phyloP scores from a whole-genome alignment of 2,329 filamentous ascomycete genomes.

The Plectosphaerella cucumerina region DNA sequence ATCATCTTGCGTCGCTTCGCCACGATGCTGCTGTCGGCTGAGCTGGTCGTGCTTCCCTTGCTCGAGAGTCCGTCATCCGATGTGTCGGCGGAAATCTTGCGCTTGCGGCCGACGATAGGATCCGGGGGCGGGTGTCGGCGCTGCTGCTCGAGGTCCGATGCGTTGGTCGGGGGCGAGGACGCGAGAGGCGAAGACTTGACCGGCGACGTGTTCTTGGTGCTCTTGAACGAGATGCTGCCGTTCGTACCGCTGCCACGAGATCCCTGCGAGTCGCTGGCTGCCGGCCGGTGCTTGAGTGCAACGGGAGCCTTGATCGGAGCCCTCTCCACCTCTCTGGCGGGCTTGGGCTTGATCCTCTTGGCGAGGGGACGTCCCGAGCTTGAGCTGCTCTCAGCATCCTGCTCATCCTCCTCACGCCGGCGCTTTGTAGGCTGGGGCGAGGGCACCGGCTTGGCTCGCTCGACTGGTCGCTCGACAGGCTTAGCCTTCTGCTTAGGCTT shows the following conservation, averaged over 20 bases:
- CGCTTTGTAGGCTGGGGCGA: conserved; percentile 41
- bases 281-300: conserved; percentile 38
- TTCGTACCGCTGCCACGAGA: conserved; percentile 16
- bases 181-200: conserved; percentile 61
- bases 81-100: conserved; percentile 27
- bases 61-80: conserved; percentile 10
- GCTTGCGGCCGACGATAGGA: conserved; percentile 33
- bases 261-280: conserved; percentile 38
- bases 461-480: conserved; percentile 18
- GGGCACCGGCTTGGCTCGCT: conserved; percentile 23
- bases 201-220: conserved; percentile 46
- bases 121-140: conserved; percentile 20
- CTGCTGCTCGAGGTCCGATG: conserved; percentile 52
- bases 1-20: conserved; percentile 21
- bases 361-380: conserved; percentile 55
- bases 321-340: not conserved
- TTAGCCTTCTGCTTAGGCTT: conserved; percentile 33
- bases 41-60: conserved; percentile 6
- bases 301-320: conserved; percentile 28
- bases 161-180: conserved; percentile 63
- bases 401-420: conserved; percentile 43
- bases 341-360: conserved; percentile 51
- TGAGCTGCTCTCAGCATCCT: conserved; percentile 52
- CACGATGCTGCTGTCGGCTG: conserved; percentile 3
- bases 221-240: conserved; percentile 30